Conservation (phyloP, 352 stramenopile species). For the Globisporangium ultimum region DNA sequence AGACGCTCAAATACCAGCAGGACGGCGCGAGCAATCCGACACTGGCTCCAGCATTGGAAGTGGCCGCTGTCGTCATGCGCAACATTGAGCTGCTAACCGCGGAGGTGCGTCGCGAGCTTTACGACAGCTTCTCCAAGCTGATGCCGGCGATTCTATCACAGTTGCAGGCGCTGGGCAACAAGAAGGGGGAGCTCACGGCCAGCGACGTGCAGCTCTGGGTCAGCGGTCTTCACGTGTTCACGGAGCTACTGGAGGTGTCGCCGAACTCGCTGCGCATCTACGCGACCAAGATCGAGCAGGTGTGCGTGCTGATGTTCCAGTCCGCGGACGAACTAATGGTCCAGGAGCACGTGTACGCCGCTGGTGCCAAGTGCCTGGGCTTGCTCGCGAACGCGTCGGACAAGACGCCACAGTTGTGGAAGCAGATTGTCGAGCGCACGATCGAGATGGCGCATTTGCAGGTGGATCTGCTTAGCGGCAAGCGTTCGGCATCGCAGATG, state of each 20-base stretch:
- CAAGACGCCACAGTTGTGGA: slow-evolving; percentile 59
- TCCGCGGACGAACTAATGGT: slow-evolving; percentile 21
- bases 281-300: slow-evolving; percentile 61
- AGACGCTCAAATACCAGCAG: slow-evolving; percentile 66
- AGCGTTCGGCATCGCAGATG: slow-evolving; percentile 27
- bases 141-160: slow-evolving; percentile 45
- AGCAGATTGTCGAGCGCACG: slow-evolving; percentile 55
- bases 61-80: slow-evolving; percentile 42
- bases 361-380: slow-evolving; percentile 39
- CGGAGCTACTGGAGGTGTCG: slow-evolving; percentile 39
- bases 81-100: slow-evolving; percentile 47
- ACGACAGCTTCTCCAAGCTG: slow-evolving; percentile 62
- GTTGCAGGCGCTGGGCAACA: slow-evolving; percentile 28
- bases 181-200: slow-evolving; percentile 18
- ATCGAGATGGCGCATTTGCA: slow-evolving; percentile 62
- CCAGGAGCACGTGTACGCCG: slow-evolving; percentile 15
- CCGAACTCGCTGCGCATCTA: slow-evolving; percentile 58
- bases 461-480: slow-evolving; percentile 61
- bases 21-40: slow-evolving; percentile 15
- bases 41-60: slow-evolving; percentile 36
- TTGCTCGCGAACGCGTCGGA: slow-evolving; percentile 59
- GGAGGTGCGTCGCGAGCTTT: slow-evolving; percentile 54
- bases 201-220: slow-evolving; percentile 25
- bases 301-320: slow-evolving; percentile 34
- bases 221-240: slow-evolving; percentile 41